Percentiles rank a stretch among this genome's conserved stretches.
phyloP scores from a whole-genome alignment of 2,329 filamentous ascomycete genomes.

The Penicillium digitatum region DNA sequence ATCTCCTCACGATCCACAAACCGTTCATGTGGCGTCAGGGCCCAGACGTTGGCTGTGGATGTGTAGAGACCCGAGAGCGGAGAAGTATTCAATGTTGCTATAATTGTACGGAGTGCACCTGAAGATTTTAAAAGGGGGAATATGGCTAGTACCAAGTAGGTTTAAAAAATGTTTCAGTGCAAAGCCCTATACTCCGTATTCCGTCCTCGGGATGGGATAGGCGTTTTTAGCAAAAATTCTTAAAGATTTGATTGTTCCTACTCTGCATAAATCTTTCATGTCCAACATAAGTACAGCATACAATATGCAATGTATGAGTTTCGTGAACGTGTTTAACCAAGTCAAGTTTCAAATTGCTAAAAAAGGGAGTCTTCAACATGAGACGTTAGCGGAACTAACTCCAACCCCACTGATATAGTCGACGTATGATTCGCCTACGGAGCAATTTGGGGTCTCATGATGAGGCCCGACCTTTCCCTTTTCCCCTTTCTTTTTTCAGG shows the following conservation, averaged over 20 bases:
- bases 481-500: neutral
- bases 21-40: neutral
- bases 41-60: neutral
- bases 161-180: neutral
- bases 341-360: slow-evolving; percentile 8
- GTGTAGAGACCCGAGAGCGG: neutral
- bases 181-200: neutral
- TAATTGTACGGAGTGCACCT: neutral
- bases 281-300: no score
- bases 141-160: neutral
- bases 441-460: neutral
- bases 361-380: slow-evolving; percentile 15
- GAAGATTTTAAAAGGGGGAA: neutral
- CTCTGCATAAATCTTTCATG: no score
- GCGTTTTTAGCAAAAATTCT: no score
- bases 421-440: slow-evolving; percentile 11
- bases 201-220: neutral
- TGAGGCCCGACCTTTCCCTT: neutral
- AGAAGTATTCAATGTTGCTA: neutral
- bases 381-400: slow-evolving; percentile 26
- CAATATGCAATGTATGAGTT: neutral
- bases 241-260: no score
- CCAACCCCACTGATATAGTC: slow-evolving; percentile 15
- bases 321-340: neutral
- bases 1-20: neutral